Evolutionary conservation across 352 stramenopile genomes (phyloP).

Genomic region (Phytophthora pluvialis): DNA sequence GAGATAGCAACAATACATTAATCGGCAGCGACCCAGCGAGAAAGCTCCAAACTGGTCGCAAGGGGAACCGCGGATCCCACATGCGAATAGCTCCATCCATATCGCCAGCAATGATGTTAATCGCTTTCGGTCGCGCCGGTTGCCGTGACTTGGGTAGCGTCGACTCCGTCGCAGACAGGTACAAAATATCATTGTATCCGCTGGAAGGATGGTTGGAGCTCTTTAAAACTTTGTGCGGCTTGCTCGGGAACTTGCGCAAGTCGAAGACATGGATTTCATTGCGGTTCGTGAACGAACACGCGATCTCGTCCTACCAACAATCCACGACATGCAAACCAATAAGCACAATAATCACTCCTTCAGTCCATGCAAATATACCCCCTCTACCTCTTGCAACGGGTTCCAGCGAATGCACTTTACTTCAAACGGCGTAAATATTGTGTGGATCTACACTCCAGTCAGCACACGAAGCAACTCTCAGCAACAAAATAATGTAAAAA

Average conservation of each 20-base stretch:
- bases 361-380: not conserved
- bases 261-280: slow-evolving; percentile 84
- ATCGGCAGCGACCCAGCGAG: slow-evolving; percentile 54
- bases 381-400: slow-evolving; percentile 63
- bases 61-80: slow-evolving; percentile 68
- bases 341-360: not conserved
- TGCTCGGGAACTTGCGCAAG: slow-evolving; percentile 72
- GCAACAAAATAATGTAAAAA: not conserved
- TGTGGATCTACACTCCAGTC: slow-evolving; percentile 61
- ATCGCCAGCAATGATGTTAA: slow-evolving; percentile 61
- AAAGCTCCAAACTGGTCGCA: slow-evolving; percentile 61
- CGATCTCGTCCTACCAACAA: slow-evolving; percentile 69
- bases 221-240: slow-evolving; percentile 67
- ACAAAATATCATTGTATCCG: slow-evolving; percentile 84
- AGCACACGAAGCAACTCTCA: not conserved
- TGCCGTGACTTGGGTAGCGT: slow-evolving; percentile 2
- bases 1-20: slow-evolving; percentile 54
- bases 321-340: not conserved
- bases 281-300: slow-evolving; percentile 69
- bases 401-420: slow-evolving; percentile 84
- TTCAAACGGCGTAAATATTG: slow-evolving; percentile 72
- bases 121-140: slow-evolving; percentile 8
- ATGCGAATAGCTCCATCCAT: slow-evolving; percentile 67
- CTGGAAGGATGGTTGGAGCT: slow-evolving; percentile 70
- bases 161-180: slow-evolving; percentile 29